phyloP scores from a whole-genome alignment of 2,329 filamentous ascomycete genomes.

The Arthroderma sp. region DNA sequence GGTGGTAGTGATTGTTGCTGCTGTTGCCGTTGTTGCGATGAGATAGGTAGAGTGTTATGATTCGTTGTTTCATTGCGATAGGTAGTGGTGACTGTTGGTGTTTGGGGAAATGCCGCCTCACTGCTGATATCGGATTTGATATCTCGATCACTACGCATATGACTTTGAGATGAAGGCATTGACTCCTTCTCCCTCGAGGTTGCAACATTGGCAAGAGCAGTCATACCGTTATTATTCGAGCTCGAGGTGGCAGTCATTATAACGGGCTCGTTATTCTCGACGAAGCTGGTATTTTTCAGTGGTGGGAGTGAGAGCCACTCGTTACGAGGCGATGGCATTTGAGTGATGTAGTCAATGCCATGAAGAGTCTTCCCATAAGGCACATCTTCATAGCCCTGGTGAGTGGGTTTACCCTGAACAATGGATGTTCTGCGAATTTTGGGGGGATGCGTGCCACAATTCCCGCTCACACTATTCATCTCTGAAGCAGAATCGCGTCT shows the following conservation, averaged over 20 bases:
- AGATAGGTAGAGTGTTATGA: background rate
- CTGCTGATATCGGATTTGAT: constrained; percentile 5
- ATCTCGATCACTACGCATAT: constrained; percentile 3
- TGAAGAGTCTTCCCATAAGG: constrained; percentile 8
- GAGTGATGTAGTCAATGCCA: constrained; percentile 11
- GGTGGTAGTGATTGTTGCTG: background rate
- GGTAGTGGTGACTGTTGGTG: constrained; percentile 2
- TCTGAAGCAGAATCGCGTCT: background rate
- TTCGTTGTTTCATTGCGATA: background rate
- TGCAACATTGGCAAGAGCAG: constrained; percentile 4
- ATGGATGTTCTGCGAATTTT: constrained; percentile 4
- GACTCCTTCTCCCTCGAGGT: constrained; percentile 1
- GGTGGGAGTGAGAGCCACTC: constrained; percentile 10
- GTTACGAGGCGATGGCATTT: constrained; percentile 7
- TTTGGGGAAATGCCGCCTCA: constrained; percentile 1
- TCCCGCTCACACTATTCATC: background rate
- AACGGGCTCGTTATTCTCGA: too few relatives aligned
- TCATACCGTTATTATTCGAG: constrained; percentile 5
- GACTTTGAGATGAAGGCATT: background rate
- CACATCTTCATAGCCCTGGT: background rate
- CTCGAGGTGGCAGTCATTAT: background rate
- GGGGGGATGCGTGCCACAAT: background rate
- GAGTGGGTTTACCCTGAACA: background rate
- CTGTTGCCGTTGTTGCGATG: background rate
- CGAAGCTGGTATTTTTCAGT: constrained; percentile 4